Percentiles rank a stretch among this genome's conserved stretches.
Evolutionary conservation across 805 yeast genomes (phyloP).

Genomic region (Candida easanensis): DNA sequence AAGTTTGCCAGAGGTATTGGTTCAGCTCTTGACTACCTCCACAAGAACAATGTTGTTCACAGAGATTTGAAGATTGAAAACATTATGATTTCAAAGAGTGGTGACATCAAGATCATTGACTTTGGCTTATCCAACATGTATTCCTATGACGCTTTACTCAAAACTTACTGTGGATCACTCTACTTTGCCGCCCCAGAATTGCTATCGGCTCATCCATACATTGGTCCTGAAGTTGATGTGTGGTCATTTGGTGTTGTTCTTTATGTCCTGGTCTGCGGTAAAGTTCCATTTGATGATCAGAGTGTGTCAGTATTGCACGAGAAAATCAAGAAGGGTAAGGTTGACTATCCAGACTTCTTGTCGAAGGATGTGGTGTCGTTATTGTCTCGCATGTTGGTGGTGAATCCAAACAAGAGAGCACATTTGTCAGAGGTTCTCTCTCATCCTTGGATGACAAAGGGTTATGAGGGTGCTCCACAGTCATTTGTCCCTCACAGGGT

Average conservation of each 20-base stretch:
- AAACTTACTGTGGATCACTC: conserved; percentile 94
- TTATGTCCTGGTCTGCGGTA: conserved; percentile 94
- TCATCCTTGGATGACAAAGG: conserved; percentile 95
- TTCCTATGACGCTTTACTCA: conserved; percentile 65
- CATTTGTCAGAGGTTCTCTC: conserved; percentile 70
- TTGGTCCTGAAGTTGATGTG: conserved; percentile 96
- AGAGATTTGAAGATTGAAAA: conserved; percentile 96
- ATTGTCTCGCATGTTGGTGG: conserved; percentile 86
- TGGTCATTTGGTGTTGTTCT: conserved; percentile 98
- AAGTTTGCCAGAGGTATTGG: conserved; percentile 94
- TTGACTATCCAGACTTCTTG: conserved; percentile 83
- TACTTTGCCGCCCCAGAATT: conserved; percentile 99
- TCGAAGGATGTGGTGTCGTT: conserved; percentile 79
- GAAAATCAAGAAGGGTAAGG: conserved; percentile 87
- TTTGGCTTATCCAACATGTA: conserved; percentile 92
- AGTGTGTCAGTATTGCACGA: conserved; percentile 89
- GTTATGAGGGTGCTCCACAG: conserved; percentile 71
- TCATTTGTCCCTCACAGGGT: conserved; percentile 73
- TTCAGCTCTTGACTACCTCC: conserved; percentile 90
- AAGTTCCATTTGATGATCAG: conserved; percentile 97
- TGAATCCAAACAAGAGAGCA: conserved; percentile 81
- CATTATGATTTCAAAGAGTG: conserved; percentile 88
- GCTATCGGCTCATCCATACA: conserved; percentile 85
- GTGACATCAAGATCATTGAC: conserved; percentile 94
- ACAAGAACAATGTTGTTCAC: conserved; percentile 91